Base-by-base conservation (phyloP, 345 rosid species). In the Capsella bursapastoris region DNA sequence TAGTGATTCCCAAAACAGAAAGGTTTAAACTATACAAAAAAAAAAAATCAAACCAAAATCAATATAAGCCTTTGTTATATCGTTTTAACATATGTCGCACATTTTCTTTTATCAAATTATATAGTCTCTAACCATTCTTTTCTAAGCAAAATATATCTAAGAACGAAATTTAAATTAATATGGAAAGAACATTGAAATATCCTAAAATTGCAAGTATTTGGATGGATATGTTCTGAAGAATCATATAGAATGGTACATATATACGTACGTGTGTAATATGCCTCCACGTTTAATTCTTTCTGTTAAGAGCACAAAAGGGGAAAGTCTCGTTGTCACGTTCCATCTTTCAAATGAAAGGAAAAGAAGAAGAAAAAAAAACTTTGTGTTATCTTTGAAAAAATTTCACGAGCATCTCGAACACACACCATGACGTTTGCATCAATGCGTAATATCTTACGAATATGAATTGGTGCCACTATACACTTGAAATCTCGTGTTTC, bases 401-500 rank as follows among this genome's bases (percentile, higher is more conserved):
- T 6, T 10, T 64, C 76, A 64, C 64, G 70, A 73, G 77, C 64
- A 32, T 53, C 64, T 72, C 14, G 14, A 31, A 51, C 22, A 28
- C 22, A 28, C 58, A 49, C n/a, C 50, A 71, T 72, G 76, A 72
- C 76, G 70, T 72, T 32, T 29, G 70, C 60, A 52, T 31, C 45
- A 31, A 52, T 15, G 53, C 70, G 70, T 63, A 62, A 63, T 51
- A 41, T 62, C 55, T 71, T 37, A 35, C 49, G 57, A 18, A 6
- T 34, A 25, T 35, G 9, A 45, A 64, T n/a, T 62, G 37, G 37
- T 22, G 25, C 25, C 25, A 22, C 25, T 22, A 22, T 22, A 22
- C 2, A 22, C 25, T 22, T 22, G 2, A 22, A 22, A 22, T 22
- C 25, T 22, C 25, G 25, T 1, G 25, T 22, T 22, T 2, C 25